Base-by-base conservation (phyloP, 75 land plant genomes). In the Chamaecyparis obtusa region DNA sequence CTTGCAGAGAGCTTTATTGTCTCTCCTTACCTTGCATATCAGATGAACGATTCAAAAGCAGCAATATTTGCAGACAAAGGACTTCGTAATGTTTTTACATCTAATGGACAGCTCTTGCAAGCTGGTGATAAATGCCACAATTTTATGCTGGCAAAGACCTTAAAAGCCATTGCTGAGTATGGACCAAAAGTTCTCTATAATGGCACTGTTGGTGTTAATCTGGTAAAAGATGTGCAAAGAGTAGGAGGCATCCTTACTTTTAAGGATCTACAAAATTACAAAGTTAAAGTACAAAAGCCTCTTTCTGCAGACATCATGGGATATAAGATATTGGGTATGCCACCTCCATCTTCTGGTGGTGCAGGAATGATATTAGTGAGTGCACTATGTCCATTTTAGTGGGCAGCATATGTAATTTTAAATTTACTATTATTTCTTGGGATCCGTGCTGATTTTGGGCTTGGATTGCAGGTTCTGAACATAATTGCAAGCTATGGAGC, bases 311-410 rank as follows among this genome's bases (percentile, higher is more conserved):
- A 94, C 14, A 36, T 92, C 33, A 84, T 93, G 88, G 98, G 93
- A 13, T 88, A 93, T n/a, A 86, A 91, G 43, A 88, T 96, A 19
- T 71, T 93, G 21, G 87, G 94, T 81, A 96, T 96, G 98, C 97
- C 98, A 37, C 96, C 98, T 15, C 97, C 98, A 83, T 93, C 98
- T 83, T 88, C 98, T 32, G 98, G 95, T 36, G 97, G 98, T 24
- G 93, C 93, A 79, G 87, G 91, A 81, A 84, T 95, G 85, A 86
- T 88, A 35, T 90, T 95, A 72, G 98, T 95, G 90, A 93, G 91
- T 79, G 27, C 27, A 80, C 69, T 55, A 44, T 44, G 44, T 39
- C 13, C 16, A 17, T 81, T 81, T 81, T 81, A 78, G n/a, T 43
- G 10, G 51, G 4, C 15, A 46, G 15, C 27, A 80, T 15, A 9